Base-by-base conservation (phyloP, 202 grass and related monocot genomes). In the Eragrostis tef region DNA sequence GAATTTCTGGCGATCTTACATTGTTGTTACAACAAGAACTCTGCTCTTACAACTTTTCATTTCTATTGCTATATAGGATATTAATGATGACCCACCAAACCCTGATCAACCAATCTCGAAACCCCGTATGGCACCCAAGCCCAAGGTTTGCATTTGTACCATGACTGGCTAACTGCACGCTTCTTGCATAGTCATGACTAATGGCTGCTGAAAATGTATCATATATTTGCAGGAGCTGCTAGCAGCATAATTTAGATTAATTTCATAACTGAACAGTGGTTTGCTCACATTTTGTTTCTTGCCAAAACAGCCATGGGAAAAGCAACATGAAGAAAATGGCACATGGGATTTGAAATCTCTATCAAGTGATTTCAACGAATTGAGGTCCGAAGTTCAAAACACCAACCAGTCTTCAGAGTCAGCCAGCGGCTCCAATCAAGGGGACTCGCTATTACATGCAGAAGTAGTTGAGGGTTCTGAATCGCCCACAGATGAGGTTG, bases 31-130 rank as follows among this genome's bases (percentile, higher is more conserved):
- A 81, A 68, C 48, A 77, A 50, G 14, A 74, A 84, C 25, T 81
- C 4, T 34, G 46, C 51, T 71, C 77, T 47, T 74, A 34, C 13
- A 51, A 61, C 17, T 16, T 51, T 86, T 64, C 57, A 63, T 53
- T 19, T 58, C 50, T 86, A 13, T 48, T 77, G 49, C 66, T 49
- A 68, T 84, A 24, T 67, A 98, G 96, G 90, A 93, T 59, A 88
- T 98, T 56, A 87, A 87, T 73, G 92, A 95, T 62, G 81, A 73
- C 24, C 92, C 96, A 67, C 92, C 92, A 48, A 84, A 95, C 73
- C 90, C 96, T 81, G 51, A 93, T 73, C 90, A 90, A 67, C 96
- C 92, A 83, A 93, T 98, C 73, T 80, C 83, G 0, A 77, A 88
- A 86, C 75, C 96, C 63, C 64, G 85, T 74, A 83, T 98, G 77